Conservation (phyloP, 169 alveolate genomes). For the Plasmodium vivax region DNA sequence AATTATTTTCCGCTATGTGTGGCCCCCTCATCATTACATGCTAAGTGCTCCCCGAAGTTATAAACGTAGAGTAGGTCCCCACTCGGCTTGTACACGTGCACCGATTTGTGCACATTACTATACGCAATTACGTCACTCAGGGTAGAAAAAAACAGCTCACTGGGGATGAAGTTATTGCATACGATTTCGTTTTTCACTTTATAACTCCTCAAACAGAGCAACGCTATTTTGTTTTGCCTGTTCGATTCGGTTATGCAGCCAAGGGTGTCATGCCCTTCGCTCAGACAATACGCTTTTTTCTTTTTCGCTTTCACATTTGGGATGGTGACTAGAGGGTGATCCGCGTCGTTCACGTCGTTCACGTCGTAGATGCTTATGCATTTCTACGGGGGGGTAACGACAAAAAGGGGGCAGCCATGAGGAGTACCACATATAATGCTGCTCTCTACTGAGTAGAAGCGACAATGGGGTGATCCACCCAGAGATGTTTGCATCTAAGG, state of each 20-base stretch:
- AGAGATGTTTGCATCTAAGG: neutral
- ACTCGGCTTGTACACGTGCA: constrained; percentile 18
- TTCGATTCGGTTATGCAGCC: constrained; percentile 31
- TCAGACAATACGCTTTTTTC: constrained; percentile 19
- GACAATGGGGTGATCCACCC: neutral
- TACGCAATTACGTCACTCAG: neutral
- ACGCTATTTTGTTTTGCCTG: neutral
- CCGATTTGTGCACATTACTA: constrained; percentile 13
- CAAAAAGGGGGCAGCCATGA: neutral
- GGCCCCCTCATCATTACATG: constrained; percentile 3
- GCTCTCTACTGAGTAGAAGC: neutral
- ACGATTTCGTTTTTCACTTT: neutral
- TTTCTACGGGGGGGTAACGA: neutral
- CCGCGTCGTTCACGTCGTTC: constrained; percentile 13
- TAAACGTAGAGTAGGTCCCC: constrained; percentile 26
- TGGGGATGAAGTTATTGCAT: constrained; percentile 18
- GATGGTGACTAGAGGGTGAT: constrained; percentile 1
- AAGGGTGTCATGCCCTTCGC: neutral
- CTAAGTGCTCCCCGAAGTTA: neutral
- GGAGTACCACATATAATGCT: neutral
- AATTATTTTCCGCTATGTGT: neutral
- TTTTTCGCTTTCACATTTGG: constrained; percentile 23
- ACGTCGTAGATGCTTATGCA: constrained; percentile 25
- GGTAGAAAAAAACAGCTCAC: neutral
- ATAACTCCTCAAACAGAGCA: constrained; percentile 28